A percentile compares a stretch with the other conserved stretches of the same genome.
Conservation (phyloP, 2,329 filamentous ascomycete species). For the Apiospora sp. region DNA sequence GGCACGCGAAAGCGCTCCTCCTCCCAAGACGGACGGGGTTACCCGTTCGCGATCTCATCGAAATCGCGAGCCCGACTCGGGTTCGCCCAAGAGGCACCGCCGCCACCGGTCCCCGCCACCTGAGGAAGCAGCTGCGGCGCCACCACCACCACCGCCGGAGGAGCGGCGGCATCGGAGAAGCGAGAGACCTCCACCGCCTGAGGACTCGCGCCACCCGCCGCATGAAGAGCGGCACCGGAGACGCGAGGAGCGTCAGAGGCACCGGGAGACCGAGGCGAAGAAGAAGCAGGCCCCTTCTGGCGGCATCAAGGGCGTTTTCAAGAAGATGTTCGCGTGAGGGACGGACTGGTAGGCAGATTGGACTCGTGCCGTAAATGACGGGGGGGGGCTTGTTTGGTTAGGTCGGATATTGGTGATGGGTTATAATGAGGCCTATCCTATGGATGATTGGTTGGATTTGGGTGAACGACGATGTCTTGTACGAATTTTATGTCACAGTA, state of each 20-base stretch:
- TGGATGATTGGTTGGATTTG: too few relatives aligned
- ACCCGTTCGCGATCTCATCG: constrained; percentile 14
- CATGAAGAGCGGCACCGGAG: background rate
- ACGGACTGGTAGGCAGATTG: background rate
- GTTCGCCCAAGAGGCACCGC: background rate
- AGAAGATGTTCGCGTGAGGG: constrained; percentile 13
- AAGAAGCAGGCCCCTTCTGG: constrained; percentile 16
- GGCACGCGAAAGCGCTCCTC: background rate
- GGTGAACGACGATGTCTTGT: constrained; percentile 2
- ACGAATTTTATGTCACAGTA: constrained; percentile 19
- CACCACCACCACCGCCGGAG: background rate
- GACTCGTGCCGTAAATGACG: background rate
- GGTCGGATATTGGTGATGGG: background rate
- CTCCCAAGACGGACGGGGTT: constrained; percentile 1
- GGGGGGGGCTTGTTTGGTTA: too few relatives aligned
- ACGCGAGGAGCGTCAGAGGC: constrained; percentile 1
- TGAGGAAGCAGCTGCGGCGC: background rate
- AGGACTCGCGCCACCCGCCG: background rate
- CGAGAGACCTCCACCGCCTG: background rate
- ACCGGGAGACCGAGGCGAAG: constrained; percentile 14
- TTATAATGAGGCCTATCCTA: background rate
- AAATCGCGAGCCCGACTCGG: constrained; percentile 1
- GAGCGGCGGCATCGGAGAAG: background rate
- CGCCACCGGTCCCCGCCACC: background rate
- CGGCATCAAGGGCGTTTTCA: background rate